Conservation (phyloP, 306 rosid species). For the Aeschynomene evenia region DNA sequence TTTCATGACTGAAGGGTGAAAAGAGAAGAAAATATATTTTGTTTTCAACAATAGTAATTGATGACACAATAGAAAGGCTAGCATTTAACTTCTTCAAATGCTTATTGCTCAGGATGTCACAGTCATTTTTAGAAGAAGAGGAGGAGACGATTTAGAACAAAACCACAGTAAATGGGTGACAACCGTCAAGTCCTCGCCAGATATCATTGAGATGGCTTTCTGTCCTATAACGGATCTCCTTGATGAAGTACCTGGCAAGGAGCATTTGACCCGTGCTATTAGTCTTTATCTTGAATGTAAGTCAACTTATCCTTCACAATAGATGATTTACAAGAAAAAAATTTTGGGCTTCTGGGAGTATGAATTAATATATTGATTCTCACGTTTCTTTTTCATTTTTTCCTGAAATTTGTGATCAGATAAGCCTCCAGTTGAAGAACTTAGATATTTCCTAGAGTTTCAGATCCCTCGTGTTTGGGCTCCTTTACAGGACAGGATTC, state of each 20-base stretch:
- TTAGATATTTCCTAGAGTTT: conserved; percentile 89
- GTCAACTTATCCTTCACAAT: conserved; percentile 28
- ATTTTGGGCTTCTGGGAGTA: conserved; percentile 13
- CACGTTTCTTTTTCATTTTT: neutral
- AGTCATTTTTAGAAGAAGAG: conserved; percentile 82
- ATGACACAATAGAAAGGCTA: neutral
- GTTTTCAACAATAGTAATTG: neutral
- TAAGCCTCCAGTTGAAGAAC: conserved; percentile 95
- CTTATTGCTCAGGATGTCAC: conserved; percentile 67
- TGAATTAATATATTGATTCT: conserved; percentile 2
- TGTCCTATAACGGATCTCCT: conserved; percentile 68
- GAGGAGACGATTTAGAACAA: conserved; percentile 90
- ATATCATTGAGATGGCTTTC: conserved; percentile 73
- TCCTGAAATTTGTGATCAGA: conserved; percentile 44
- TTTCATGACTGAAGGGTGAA: neutral
- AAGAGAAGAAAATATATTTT: neutral
- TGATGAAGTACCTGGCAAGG: conserved; percentile 59
- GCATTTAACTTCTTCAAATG: conserved; percentile 18
- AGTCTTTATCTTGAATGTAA: conserved; percentile 87
- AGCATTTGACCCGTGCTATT: conserved; percentile 67
- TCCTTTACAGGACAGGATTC: conserved; percentile 60
- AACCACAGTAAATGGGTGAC: conserved; percentile 63
- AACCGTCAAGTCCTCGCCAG: conserved; percentile 66
- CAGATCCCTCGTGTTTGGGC: conserved; percentile 88
- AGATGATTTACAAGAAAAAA: neutral